phyloP scores from a whole-genome alignment of 1,284 basidiomycete genomes.

The Boletus albobrunnescens region DNA sequence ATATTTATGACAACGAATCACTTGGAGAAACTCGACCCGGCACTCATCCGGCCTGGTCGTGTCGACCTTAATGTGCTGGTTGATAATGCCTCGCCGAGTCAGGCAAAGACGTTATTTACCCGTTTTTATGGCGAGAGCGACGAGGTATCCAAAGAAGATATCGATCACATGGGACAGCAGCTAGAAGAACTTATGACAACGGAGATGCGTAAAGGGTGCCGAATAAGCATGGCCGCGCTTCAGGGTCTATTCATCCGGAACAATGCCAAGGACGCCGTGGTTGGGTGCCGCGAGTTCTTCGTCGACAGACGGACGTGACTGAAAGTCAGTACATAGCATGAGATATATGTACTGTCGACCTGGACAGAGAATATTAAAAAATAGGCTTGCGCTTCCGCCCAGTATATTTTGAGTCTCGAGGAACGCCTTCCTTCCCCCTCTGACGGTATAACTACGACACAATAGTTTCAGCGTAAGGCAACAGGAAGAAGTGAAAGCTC shows the following conservation, averaged over 20 bases:
- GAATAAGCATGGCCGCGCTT: constrained; percentile 89
- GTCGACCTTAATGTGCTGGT: constrained; percentile 86
- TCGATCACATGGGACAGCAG: constrained; percentile 45
- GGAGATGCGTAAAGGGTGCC: constrained; percentile 49
- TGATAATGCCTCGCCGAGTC: constrained; percentile 82
- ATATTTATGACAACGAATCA: constrained; percentile 99
- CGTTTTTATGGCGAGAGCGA: constrained; percentile 74
- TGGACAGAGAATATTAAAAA: constrained; percentile 44
- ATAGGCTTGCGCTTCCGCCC: constrained; percentile 67
- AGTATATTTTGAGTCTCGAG: constrained; percentile 78
- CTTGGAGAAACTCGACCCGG: constrained; percentile 77
- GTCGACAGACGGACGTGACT: constrained; percentile 33
- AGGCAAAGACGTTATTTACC: constrained; percentile 77
- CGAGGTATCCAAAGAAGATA: constrained; percentile 30
- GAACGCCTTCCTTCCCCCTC: constrained; percentile 76
- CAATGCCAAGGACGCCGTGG: constrained; percentile 59
- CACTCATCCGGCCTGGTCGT: constrained; percentile 91
- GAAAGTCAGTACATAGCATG: constrained; percentile 9
- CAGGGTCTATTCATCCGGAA: constrained; percentile 90
- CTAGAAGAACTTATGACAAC: constrained; percentile 53
- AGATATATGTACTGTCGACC: constrained; percentile 1
- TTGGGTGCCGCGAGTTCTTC: constrained; percentile 52
- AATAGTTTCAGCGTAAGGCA: not conserved
- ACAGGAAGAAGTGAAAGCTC: constrained; percentile 10
- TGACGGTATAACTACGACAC: constrained; percentile 65